Percentiles rank a stretch among this genome's conserved stretches.
Evolutionary conservation across 768 basidiomycete genomes (phyloP).

Genomic region (Leccinum pellstonianum): DNA sequence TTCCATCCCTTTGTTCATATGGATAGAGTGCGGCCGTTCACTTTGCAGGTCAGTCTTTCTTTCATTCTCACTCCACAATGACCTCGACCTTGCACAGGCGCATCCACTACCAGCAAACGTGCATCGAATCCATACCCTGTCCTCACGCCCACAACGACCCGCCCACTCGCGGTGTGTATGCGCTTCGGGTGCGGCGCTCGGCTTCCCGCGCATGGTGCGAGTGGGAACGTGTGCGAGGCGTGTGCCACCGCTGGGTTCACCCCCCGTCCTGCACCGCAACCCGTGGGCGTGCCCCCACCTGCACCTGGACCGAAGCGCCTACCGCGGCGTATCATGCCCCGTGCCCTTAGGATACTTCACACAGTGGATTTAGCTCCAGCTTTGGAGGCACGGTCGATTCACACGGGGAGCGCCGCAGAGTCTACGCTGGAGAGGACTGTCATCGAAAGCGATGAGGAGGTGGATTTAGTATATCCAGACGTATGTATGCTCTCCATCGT

Average conservation of each 20-base stretch:
- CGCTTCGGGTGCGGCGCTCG: conserved; percentile 22
- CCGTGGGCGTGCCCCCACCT: background rate
- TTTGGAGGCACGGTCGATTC: too few relatives aligned
- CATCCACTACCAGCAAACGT: too few relatives aligned
- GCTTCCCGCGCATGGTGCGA: background rate
- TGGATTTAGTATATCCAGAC: conserved; percentile 26
- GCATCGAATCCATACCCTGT: too few relatives aligned
- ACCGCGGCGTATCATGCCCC: background rate
- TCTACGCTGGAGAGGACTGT: background rate
- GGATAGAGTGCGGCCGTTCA: too few relatives aligned
- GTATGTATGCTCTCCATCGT: conserved; percentile 6
- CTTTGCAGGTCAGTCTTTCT: too few relatives aligned
- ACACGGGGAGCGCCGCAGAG: background rate
- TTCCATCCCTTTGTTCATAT: too few relatives aligned
- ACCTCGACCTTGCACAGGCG: too few relatives aligned
- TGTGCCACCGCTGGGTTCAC: conserved; percentile 13
- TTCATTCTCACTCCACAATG: too few relatives aligned
- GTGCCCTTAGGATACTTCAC: background rate
- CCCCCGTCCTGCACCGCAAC: background rate
- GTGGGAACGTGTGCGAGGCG: conserved; percentile 10
- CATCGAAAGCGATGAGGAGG: conserved; percentile 5
- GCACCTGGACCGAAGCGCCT: background rate
- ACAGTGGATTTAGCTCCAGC: background rate
- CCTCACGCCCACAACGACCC: too few relatives aligned
- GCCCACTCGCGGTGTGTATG: conserved; percentile 8